Evolutionary conservation across 352 stramenopile species (phyloP), one percentile per base, ranked within the genome.

Genomic region (Phytopythium aichiense): DNA sequence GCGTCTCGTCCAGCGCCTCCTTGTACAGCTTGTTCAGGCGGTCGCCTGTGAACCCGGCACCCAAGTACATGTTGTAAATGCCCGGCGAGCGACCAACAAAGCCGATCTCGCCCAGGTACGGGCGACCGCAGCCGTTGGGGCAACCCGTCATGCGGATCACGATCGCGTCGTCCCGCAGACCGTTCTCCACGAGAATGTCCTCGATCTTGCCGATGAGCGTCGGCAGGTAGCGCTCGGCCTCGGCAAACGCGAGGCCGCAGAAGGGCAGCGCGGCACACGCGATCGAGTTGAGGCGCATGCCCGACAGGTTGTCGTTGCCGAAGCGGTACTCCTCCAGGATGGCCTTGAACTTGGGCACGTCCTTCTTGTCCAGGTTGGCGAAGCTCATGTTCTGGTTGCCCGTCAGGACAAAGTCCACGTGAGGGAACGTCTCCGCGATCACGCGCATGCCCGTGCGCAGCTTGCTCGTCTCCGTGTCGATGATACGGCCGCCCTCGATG

Each of bases 101-200:
- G 55, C 92, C 97, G 52, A 99, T 90, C 79, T 99, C 97, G 23
- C 96, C 97, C 85, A 99, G 94, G 85, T 99, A 99, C 22, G 97
- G 97, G 18, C 97, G 79, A 4, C 94, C 96, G 69, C 96, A 99
- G 51, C 97, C 97, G 77, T 99, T 99, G 31, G 96, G 92, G 73
- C 97, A 99, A 46, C 97, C 96, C n/a, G 96, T 99, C 96, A 99
- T 99, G 45, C 97, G 91, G 54, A 99, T 97, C 49, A 99, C 81
- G 63, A 99, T 98, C 68, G 98, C 91, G 68, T 99, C 94, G 62
- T 98, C 92, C 15, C 81, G 81, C 16, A 99, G 71, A 22, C 93
- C 94, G 66, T 91, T 77, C 56, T 85, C 89, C 64, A 94, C 83
- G 57, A 99, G 75, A 38, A 99, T 64, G 23, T 84, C 75, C 40